Evolutionary conservation across 768 basidiomycete species (phyloP), one percentile per base, ranked within the genome.

Genomic region (Russula sp.): DNA sequence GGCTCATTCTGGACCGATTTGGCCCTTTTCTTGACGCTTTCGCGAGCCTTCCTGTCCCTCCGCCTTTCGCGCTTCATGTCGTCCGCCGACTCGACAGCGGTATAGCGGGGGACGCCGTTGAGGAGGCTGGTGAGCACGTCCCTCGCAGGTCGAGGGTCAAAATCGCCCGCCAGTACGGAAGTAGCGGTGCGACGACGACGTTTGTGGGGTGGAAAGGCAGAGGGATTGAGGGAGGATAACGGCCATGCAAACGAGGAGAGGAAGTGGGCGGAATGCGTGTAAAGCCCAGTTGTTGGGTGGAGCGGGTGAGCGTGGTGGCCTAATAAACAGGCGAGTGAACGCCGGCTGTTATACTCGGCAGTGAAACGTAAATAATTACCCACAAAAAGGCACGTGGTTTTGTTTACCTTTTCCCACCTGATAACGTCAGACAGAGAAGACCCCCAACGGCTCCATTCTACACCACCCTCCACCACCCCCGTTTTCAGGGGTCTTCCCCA

Each of bases 111-210:
- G 34, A 90, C 86, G 57, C 89, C 89, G 71, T 91, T 91, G 71
- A 92, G 77, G 56, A 91, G 74, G 74, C 87, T 89, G 16, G 90
- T 92, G 68, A 92, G 79, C 67, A 88, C 88, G 75, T 92, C 89
- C 72, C 90, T 83, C 42, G 80, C 72, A 0, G 87, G 85, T 22
- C 80, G 80, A 6, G 79, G 73, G 77, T 92, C 90, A 74, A 89
- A 90, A 72, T 80, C 77, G 69, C 90, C 90, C 0, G 89, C 84
- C 75, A 91, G 82, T 48, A 92, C 86, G 10, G 84, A 73, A 9
- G 90, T 92, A 50, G 90, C 90, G 54, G 82, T 86, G 63, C 90
- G 86, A 24, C 81, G 79, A 49, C 65, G 66, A 3, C 71, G 75
- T 64, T 79, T 80, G 65, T 71, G 58, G 11, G 73, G 67, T 50